Conservation (phyloP, 768 basidiomycete species). For the Dendrothele bispora region DNA sequence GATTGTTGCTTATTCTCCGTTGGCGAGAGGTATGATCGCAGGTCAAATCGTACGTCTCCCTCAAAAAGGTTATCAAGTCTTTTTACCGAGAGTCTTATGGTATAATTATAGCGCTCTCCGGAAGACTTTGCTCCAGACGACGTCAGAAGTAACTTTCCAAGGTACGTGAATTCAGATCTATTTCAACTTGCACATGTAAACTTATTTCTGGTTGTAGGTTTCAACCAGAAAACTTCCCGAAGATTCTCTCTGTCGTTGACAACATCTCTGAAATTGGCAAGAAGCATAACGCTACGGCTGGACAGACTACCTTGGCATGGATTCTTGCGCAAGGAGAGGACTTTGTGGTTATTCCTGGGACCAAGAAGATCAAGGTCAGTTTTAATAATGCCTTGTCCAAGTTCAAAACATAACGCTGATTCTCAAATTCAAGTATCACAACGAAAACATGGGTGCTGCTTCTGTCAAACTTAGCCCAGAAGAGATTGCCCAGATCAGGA, state of each 20-base stretch:
- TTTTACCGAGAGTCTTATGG: background rate
- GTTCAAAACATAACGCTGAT: too few species aligned
- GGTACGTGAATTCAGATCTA: slow-evolving; percentile 14
- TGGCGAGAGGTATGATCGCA: slow-evolving; percentile 48
- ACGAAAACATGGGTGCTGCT: slow-evolving; percentile 43
- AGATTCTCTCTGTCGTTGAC: slow-evolving; percentile 42
- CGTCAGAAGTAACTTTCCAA: slow-evolving; percentile 34
- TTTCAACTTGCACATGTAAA: slow-evolving; percentile 5
- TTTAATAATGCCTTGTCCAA: background rate
- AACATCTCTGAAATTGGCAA: slow-evolving; percentile 35
- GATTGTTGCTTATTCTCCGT: slow-evolving; percentile 49
- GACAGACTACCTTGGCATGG: slow-evolving; percentile 52
- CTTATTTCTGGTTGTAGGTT: slow-evolving; percentile 23
- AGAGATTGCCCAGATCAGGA: slow-evolving; percentile 36
- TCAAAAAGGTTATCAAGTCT: background rate
- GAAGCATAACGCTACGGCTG: slow-evolving; percentile 40
- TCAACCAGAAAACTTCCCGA: slow-evolving; percentile 46
- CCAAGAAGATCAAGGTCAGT: slow-evolving; percentile 33
- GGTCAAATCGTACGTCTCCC: slow-evolving; percentile 30
- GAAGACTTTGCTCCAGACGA: slow-evolving; percentile 40
- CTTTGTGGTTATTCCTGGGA: slow-evolving; percentile 45
- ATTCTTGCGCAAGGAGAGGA: slow-evolving; percentile 43
- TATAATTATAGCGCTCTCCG: slow-evolving; percentile 30
- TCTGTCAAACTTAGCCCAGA: slow-evolving; percentile 33
- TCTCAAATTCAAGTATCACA: slow-evolving; percentile 35